Percentiles rank a stretch among this genome's conserved stretches.
These are phyloP conservation scores for Leccinum olivaceopallidum DNA, from an alignment of 768 basidiomycete species.

Conservation along the genomic window DNA sequence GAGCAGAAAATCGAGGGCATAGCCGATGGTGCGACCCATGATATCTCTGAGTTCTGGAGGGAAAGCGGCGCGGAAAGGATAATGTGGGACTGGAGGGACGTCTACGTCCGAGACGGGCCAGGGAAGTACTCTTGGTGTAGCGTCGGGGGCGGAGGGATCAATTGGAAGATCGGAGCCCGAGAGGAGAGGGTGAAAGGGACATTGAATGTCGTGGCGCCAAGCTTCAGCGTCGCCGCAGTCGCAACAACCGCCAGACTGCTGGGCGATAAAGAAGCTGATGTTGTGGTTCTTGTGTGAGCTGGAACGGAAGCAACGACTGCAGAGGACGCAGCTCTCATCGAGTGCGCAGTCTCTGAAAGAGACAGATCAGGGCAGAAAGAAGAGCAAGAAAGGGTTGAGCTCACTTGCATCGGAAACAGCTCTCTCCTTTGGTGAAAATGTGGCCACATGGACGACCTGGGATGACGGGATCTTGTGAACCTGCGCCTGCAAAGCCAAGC, in stretches of 20 bases:
- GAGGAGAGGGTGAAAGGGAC: conserved; percentile 72
- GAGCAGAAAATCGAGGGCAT: conserved; percentile 80
- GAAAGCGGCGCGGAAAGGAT: conserved; percentile 53
- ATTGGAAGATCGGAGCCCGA: conserved; percentile 13
- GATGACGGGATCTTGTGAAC: conserved; percentile 55
- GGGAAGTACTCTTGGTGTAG: conserved; percentile 44
- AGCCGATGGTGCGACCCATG: conserved; percentile 71
- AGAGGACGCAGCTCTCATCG: conserved; percentile 89
- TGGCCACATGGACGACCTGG: conserved; percentile 81
- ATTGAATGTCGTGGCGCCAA: conserved; percentile 69
- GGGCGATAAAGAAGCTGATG: conserved; percentile 89
- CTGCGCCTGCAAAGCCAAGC: conserved; percentile 55
- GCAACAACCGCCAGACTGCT: conserved; percentile 91
- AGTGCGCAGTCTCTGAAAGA: conserved; percentile 79
- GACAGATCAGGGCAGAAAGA: conserved; percentile 1
- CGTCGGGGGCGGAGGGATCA: conserved; percentile 26
- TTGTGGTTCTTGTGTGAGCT: conserved; percentile 89
- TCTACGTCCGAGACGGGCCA: conserved; percentile 45
- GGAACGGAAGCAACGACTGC: conserved; percentile 85
- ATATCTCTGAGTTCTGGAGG: conserved; percentile 72
- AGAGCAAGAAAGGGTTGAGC: conserved; percentile 31
- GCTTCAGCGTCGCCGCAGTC: conserved; percentile 93
- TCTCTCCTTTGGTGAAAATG: conserved; percentile 89
- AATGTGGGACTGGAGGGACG: conserved; percentile 60
- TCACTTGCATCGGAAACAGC: conserved; percentile 93